Conservation (phyloP, 2,329 filamentous ascomycete genomes). For the Paraphaeosphaeria sporulosa region DNA sequence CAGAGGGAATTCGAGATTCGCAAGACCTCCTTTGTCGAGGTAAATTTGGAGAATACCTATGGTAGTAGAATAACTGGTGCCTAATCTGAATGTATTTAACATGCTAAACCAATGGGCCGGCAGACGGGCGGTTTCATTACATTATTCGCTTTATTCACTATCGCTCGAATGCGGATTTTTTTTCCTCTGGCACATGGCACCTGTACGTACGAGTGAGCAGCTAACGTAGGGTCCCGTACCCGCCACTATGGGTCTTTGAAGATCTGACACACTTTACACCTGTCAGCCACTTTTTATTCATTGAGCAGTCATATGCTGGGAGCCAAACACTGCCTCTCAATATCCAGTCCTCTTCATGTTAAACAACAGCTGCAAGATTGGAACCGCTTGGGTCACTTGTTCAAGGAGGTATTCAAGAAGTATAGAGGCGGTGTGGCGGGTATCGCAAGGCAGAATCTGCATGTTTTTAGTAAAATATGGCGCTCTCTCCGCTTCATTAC, state of each 20-base stretch:
- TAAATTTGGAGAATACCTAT: not conserved
- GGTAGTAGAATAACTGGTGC: not conserved
- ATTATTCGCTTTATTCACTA: not conserved
- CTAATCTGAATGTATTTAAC: not conserved
- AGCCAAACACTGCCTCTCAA: not conserved
- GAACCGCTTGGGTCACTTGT: not conserved
- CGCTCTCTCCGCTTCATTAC: conserved; percentile 9
- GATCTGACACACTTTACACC: not conserved
- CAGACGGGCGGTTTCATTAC: not conserved
- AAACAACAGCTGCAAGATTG: not conserved
- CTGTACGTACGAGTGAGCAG: conserved; percentile 2
- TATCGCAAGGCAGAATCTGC: conserved; percentile 18
- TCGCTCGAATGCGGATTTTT: not conserved
- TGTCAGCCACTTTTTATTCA: not conserved
- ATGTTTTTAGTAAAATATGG: conserved; percentile 3
- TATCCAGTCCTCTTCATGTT: not conserved
- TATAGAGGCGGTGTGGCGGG: conserved; percentile 12
- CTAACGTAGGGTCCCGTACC: not conserved
- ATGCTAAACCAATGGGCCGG: not conserved
- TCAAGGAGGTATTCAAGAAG: not conserved
- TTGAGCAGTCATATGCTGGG: not conserved
- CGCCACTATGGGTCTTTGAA: not conserved
- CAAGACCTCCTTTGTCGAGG: not conserved
- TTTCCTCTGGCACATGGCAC: not conserved
- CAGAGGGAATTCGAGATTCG: not conserved